A percentile compares a stretch with the other conserved stretches of the same genome.
Conservation (phyloP, 306 rosid species). For the Cajanus cajan region DNA sequence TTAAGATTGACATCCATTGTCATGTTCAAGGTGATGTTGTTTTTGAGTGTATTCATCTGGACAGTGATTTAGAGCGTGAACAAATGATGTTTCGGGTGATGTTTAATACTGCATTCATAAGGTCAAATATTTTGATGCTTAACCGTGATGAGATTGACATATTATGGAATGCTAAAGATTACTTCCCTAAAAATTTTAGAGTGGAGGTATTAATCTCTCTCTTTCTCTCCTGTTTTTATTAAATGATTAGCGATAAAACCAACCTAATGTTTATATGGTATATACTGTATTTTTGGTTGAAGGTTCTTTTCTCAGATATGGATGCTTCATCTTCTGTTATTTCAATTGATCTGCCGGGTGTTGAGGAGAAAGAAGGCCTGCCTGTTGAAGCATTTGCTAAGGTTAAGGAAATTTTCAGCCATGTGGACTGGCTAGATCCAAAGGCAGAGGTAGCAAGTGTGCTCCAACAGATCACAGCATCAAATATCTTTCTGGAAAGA, state of each 20-base stretch:
- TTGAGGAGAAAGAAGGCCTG: slow-evolving; percentile 87
- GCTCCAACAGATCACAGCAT: slow-evolving; percentile 62
- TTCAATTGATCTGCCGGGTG: slow-evolving; percentile 63
- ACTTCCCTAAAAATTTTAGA: slow-evolving; percentile 82
- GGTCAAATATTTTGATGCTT: slow-evolving; percentile 96
- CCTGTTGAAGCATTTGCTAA: slow-evolving; percentile 92
- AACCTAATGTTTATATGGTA: slow-evolving; percentile 32
- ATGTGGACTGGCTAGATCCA: slow-evolving; percentile 81
- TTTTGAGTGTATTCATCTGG: slow-evolving; percentile 90
- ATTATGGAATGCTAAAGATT: slow-evolving; percentile 77
- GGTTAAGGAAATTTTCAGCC: slow-evolving; percentile 88
- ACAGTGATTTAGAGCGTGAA: slow-evolving; percentile 77
- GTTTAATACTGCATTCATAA: slow-evolving; percentile 96
- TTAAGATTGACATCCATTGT: slow-evolving; percentile 92
- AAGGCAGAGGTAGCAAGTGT: slow-evolving; percentile 61
- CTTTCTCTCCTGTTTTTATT: slow-evolving; percentile 4
- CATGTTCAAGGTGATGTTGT: slow-evolving; percentile 97
- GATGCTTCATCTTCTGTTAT: slow-evolving; percentile 65
- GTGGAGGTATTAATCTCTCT: slow-evolving; percentile 72
- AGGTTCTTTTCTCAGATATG: slow-evolving; percentile 96
- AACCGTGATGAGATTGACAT: slow-evolving; percentile 89
- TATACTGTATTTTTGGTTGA: slow-evolving; percentile 46
- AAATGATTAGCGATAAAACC: neutral
- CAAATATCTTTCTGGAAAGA: slow-evolving; percentile 54
- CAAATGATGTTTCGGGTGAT: slow-evolving; percentile 92